A percentile compares a stretch with the other conserved stretches of the same genome.
These are phyloP conservation scores for Sporothrix pseudoabietina DNA, from an alignment of 2,329 filamentous ascomycete genomes.

Conservation along the genomic window DNA sequence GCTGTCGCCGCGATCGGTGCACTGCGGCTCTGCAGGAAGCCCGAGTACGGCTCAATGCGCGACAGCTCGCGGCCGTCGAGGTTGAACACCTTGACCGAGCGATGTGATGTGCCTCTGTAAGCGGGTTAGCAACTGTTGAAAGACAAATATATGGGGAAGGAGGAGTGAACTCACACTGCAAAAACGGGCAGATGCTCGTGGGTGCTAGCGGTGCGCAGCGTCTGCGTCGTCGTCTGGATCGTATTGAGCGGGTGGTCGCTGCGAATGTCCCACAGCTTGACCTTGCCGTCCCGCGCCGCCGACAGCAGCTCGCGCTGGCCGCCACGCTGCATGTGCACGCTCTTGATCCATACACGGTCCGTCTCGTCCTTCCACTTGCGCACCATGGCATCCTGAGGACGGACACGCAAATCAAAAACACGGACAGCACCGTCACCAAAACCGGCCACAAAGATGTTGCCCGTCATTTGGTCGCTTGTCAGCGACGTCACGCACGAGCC, in stretches of 20 bases:
- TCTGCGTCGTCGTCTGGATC: conserved; percentile 74
- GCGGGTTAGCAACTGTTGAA: background rate
- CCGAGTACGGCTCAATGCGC: conserved; percentile 84
- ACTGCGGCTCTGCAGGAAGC: conserved; percentile 78
- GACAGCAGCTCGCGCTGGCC: conserved; percentile 89
- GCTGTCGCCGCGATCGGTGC: conserved; percentile 84
- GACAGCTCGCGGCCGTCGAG: conserved; percentile 78
- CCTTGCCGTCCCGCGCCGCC: conserved; percentile 87
- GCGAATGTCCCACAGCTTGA: conserved; percentile 94
- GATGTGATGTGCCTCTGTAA: conserved; percentile 78
- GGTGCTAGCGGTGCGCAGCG: conserved; percentile 81
- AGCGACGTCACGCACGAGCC: conserved; percentile 94
- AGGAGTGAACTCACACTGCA: conserved; percentile 69
- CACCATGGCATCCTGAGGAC: conserved; percentile 87
- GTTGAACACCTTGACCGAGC: conserved; percentile 91
- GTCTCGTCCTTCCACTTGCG: conserved; percentile 93
- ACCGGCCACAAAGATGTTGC: conserved; percentile 91
- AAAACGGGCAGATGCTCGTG: conserved; percentile 98
- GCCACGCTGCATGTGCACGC: conserved; percentile 94
- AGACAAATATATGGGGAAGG: conserved; percentile 5
- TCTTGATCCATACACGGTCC: conserved; percentile 87
- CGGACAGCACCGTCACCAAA: conserved; percentile 94
- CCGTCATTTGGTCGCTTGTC: conserved; percentile 96
- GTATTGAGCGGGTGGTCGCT: conserved; percentile 76
- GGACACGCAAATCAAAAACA: conserved; percentile 86